A percentile compares a stretch with the other conserved stretches of the same genome.
phyloP scores from a whole-genome alignment of 495 filamentous ascomycete genomes.

The Lasiosphaeriaceae sp. region DNA sequence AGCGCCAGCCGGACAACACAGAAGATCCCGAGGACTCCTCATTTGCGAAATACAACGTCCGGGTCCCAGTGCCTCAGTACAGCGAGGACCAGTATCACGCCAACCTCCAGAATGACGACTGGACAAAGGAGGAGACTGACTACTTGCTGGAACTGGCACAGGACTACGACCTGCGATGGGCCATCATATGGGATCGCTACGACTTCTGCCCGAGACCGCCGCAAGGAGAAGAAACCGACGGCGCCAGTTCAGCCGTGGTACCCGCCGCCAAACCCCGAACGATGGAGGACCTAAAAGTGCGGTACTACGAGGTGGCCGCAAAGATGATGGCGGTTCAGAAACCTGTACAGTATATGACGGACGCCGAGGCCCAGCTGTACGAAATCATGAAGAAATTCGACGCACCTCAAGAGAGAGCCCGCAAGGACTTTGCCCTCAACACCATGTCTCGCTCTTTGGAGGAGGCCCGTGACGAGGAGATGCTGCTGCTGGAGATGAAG shows the following conservation, averaged over 20 bases:
- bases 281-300: slow-evolving; percentile 86
- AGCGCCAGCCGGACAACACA: slow-evolving; percentile 12
- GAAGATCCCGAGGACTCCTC: slow-evolving; percentile 45
- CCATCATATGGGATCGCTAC: slow-evolving; percentile 90
- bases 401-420: slow-evolving; percentile 64
- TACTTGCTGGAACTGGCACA: slow-evolving; percentile 71
- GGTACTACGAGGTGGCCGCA: slow-evolving; percentile 83
- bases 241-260: slow-evolving; percentile 44
- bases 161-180: slow-evolving; percentile 82
- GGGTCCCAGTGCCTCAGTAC: slow-evolving; percentile 69
- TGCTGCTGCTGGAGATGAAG: slow-evolving; percentile 81
- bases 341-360: slow-evolving; percentile 78
- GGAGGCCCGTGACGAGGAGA: slow-evolving; percentile 86
- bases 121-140: slow-evolving; percentile 90
- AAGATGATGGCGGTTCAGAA: slow-evolving; percentile 81
- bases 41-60: slow-evolving; percentile 80
- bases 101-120: slow-evolving; percentile 67
- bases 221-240: slow-evolving; percentile 21
- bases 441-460: slow-evolving; percentile 76
- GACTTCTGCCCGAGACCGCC: slow-evolving; percentile 59
- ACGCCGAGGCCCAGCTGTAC: slow-evolving; percentile 72
- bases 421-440: slow-evolving; percentile 79
- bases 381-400: slow-evolving; percentile 85
- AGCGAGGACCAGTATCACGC: slow-evolving; percentile 80
- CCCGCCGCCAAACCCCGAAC: slow-evolving; percentile 49